Base-by-base conservation (phyloP, 176 grass and related monocot species). In the Carex pumila region DNA sequence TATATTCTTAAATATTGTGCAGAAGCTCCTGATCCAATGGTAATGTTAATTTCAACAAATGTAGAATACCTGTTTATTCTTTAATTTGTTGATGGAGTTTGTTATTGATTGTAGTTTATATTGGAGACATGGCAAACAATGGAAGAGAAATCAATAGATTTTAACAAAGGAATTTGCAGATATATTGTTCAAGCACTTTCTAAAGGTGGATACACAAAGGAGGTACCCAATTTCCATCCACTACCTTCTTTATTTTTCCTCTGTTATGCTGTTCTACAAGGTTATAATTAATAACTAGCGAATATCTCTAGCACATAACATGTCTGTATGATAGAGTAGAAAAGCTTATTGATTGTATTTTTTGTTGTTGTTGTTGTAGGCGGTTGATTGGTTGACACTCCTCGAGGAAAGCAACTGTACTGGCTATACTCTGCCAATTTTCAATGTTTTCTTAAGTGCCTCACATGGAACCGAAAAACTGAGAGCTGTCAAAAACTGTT, bases 1-100 rank as follows among this genome's bases (percentile, higher is more conserved):
- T 87, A 84, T 88, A 93, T 95, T 81, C 65, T 98, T 85, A 83
- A 98, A 60, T 98, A 95, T 66, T 95, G 91, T 71, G 91, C 92
- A 65, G 43, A 87, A 55, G 83, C 86, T 59, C 85, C 92, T 66
- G 88, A 95, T 89, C 95, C 89, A 58, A 84, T 91, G 92, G 95
- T 98, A 93, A 92, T 62, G 79, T 41, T 83, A 83, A 41, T 82
- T 37, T 55, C 58, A 85, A 81, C 36, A 17, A 58, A 18, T 65
- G 8, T 60, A 78, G 15, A 66, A 41, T 43, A 9, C n/a, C 56
- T 75, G 18, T 71, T 84, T 45, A 71, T 50, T 71, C 60, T 63
- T 71, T 79, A 10, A 49, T 85, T 89, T 71, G 57, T 63, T 84
- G 43, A 45, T 45, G 85, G 17, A 83, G 49, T n/a, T 85, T 87